Evolutionary conservation across 2,329 filamentous ascomycete genomes (phyloP), one percentile per base, ranked within the genome.

Genomic region (Pseudogymnoascus sp.): DNA sequence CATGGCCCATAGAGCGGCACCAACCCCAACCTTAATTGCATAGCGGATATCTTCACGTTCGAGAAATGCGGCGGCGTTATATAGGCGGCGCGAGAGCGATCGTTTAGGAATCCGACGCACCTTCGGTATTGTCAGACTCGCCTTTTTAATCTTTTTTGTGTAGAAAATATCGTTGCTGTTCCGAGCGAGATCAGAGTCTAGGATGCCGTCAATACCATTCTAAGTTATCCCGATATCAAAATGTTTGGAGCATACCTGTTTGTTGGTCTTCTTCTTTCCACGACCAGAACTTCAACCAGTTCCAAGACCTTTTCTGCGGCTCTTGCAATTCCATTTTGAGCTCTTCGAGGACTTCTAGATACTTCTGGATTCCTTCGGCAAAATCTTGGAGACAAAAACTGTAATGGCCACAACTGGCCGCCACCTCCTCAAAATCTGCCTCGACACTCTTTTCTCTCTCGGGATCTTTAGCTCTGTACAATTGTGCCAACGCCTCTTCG

Each of bases 381-480:
- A 97, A 93, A 68, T 95, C 90, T 66, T 95, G 85, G 26, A 99
- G 79, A 47, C 90, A 96, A 73, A 95, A 97, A 72, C 90, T 93
- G 72, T 97, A 99, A 75, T 97, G 93, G 0, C 95, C 93, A 71
- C 95, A 99, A 63, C 93, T 96, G n/a, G 95, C 93, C 42, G 93
- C 93, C 10, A 97, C 93, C 75, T 99, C 95, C 74, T 99, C 95
- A 64, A 96, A 92, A 74, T 97, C 95, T 2, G 93, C 95, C 72
- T 96, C 88, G 7, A 93, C 82, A 66, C 89, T 88, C 44, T 86
- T 82, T 2, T 86, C 79, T 64, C 85, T 85, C 10, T 84, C 85
- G 40, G 92, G 80, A 69, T 92, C 87, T 65, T 92, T 91, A 61
- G 84, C 89, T 66, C 84, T 86, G 74, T 99, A 97, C 0, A 99